Base-by-base conservation (phyloP, 805 yeast genomes). In the Wickerhamiella bombiphila region DNA sequence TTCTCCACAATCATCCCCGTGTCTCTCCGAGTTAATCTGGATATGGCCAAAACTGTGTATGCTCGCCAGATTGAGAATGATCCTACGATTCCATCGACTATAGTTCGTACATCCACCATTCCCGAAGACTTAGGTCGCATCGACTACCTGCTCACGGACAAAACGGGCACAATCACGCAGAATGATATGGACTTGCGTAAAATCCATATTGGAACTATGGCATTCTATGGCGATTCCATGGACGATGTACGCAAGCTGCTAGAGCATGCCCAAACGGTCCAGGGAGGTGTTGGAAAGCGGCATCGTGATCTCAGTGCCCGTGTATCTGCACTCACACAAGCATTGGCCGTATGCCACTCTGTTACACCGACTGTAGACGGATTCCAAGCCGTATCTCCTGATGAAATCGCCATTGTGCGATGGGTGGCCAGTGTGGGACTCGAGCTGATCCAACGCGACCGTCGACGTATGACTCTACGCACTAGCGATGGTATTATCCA, bases 361-460 rank as follows among this genome's bases (percentile, higher is more conserved):
- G 99, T 91, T 21, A 93, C 98, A 0, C 99, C 99, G 1, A 75
- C 93, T 0, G 70, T 80, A 20, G 56, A 76, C 13, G 70, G 83
- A 2, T 91, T 86, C 55, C 99, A 91, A 59, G 98, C 98, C 0
- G 96, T 97, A 0, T 86, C 96, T 0, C 99, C 99, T 0, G 99
- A 91, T 63, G 99, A 91, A 56, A 76, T 91, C 48, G 98, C 99
- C 21, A 91, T 91, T 45, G 97, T 91, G 15, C 78, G 78, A 52
- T 91, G 83, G 61, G 81, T 95, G 1, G 93, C 83, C 45, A 56
- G 64, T 2, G 88, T 86, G 22, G 99, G 98, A 0, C 63, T 91
- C 25, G 71, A 85, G 5, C 65, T 91, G 32, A 67, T 73, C 42
- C 76, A 72, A 51, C 72, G 99, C 50, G 98, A 91, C 56, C 71